Evolutionary conservation across 805 yeast genomes (phyloP).

Genomic region (Cyberlindnera xylosilytica): DNA sequence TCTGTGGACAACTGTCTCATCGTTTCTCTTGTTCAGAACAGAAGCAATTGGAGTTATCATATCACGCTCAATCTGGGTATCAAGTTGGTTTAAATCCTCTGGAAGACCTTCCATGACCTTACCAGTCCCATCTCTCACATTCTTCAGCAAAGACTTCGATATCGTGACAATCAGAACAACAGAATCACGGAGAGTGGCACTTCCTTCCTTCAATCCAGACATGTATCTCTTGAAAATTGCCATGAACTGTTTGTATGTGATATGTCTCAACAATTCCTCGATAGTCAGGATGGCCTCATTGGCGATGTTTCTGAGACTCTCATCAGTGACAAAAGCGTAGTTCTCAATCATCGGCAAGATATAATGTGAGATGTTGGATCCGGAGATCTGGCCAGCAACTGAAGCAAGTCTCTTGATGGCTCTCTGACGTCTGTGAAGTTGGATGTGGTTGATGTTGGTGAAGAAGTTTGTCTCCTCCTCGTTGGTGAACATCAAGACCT

Average conservation of each 20-base stretch:
- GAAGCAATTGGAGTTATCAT: conserved; percentile 60
- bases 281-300: conserved; percentile 66
- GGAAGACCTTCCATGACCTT: conserved; percentile 33
- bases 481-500: conserved; percentile 53
- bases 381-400: conserved; percentile 43
- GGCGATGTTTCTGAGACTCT: conserved; percentile 56
- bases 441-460: conserved; percentile 75
- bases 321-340: conserved; percentile 60
- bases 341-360: conserved; percentile 83
- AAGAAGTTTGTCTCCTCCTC: conserved; percentile 87
- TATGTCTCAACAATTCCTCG: conserved; percentile 50
- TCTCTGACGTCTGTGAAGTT: conserved; percentile 78
- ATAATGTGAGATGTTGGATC: conserved; percentile 69
- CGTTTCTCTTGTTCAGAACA: conserved; percentile 62
- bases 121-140: conserved; percentile 26
- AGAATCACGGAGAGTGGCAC: conserved; percentile 50
- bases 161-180: conserved; percentile 57
- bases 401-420: conserved; percentile 68
- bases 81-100: conserved; percentile 29
- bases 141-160: conserved; percentile 46
- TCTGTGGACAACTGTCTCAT: conserved; percentile 71
- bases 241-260: conserved; percentile 78
- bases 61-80: conserved; percentile 49
- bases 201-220: conserved; percentile 42
- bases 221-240: conserved; percentile 73